Percentiles rank a stretch among this genome's conserved stretches.
Conservation (phyloP, 78 protist species). For the Tieghemostelium lacteum region DNA sequence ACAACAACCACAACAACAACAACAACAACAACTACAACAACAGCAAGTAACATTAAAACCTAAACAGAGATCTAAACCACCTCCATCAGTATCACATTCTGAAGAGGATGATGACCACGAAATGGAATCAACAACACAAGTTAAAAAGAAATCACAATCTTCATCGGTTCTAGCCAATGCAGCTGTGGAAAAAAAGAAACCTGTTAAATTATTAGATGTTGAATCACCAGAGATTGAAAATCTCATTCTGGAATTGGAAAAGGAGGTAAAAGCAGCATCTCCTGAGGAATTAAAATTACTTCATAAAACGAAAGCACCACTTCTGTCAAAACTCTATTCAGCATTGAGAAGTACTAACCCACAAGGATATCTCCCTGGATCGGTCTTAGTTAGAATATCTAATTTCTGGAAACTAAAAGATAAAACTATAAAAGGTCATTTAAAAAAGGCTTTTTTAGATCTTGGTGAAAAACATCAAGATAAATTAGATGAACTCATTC, state of each 20-base stretch:
- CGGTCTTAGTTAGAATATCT: conserved; percentile 11
- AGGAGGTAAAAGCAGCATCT: neutral
- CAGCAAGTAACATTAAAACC: neutral
- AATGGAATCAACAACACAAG: neutral
- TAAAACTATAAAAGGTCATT: conserved; percentile 33
- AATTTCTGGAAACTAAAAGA: conserved; percentile 51
- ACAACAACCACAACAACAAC: too few species aligned
- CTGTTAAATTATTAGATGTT: neutral
- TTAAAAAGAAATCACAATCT: conserved; percentile 5
- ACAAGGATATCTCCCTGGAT: conserved; percentile 31
- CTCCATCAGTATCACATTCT: neutral
- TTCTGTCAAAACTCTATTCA: conserved; percentile 36
- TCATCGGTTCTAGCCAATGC: neutral
- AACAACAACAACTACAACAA: neutral
- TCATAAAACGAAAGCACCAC: conserved; percentile 21
- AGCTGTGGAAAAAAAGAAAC: neutral
- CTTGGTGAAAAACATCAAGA: conserved; percentile 23
- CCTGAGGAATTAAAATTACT: conserved; percentile 2
- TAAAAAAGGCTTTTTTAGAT: conserved; percentile 63
- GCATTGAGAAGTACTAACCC: conserved; percentile 11
- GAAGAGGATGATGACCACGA: neutral
- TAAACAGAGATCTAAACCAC: neutral
- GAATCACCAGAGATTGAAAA: conserved; percentile 22
- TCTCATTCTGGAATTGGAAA: conserved; percentile 1
- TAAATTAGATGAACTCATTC: neutral